These are phyloP conservation scores for Pyrenula massariospora DNA, from an alignment of 495 filamentous ascomycete genomes.

Conservation along the genomic window DNA sequence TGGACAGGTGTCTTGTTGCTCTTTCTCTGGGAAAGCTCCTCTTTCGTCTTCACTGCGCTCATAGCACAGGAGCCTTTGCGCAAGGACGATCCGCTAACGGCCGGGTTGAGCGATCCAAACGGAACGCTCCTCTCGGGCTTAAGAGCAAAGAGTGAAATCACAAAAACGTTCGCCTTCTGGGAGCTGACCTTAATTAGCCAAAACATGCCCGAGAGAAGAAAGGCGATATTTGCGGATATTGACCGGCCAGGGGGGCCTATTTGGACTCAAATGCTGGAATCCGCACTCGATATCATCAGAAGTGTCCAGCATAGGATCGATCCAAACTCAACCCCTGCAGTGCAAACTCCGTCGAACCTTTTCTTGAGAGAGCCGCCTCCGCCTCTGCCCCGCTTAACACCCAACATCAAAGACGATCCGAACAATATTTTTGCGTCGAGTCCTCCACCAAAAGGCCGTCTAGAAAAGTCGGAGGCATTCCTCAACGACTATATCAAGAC, in stretches of 20 bases:
- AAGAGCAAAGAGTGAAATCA: constrained; percentile 40
- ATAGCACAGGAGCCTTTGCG: constrained; percentile 73
- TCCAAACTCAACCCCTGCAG: constrained; percentile 25
- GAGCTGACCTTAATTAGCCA: constrained; percentile 73
- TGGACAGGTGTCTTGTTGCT: constrained; percentile 55
- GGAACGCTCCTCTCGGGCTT: constrained; percentile 78
- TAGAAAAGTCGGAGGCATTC: constrained; percentile 35
- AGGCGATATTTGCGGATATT: constrained; percentile 78
- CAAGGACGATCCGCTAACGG: constrained; percentile 68
- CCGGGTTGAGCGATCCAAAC: constrained; percentile 80
- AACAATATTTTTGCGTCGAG: constrained; percentile 40
- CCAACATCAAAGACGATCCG: constrained; percentile 39
- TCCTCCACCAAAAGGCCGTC: constrained; percentile 32
- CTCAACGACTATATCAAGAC: constrained; percentile 43
- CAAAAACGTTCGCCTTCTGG: constrained; percentile 77
- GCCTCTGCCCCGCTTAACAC: constrained; percentile 35
- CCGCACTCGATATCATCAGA: constrained; percentile 56
- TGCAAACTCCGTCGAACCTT: constrained; percentile 18
- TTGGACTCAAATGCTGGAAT: constrained; percentile 65
- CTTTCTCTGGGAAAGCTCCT: constrained; percentile 61
- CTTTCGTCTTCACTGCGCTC: constrained; percentile 65
- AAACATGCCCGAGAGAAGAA: constrained; percentile 58
- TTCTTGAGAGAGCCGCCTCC: constrained; percentile 16
- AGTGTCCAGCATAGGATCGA: constrained; percentile 54
- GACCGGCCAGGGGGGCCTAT: constrained; percentile 67